Conservation (phyloP, 495 filamentous ascomycete genomes). For the Entonaema liquescens region DNA sequence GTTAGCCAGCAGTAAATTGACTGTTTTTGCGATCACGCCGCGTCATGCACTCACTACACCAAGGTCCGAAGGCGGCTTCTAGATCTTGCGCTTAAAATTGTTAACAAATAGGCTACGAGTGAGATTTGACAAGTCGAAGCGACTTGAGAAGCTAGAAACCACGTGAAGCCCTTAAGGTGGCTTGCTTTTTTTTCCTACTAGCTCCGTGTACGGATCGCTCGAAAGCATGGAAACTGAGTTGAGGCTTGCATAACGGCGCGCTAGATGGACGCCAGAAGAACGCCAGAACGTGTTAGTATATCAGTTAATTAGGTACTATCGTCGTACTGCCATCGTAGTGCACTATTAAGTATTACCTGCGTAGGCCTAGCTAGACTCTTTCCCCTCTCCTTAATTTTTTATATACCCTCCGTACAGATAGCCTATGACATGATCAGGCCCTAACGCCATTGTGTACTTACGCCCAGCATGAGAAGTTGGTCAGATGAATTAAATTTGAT, state of each 20-base stretch:
- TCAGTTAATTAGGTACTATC: neutral
- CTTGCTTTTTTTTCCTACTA: slow-evolving; percentile 25
- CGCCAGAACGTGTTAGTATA: slow-evolving; percentile 29
- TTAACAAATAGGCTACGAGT: slow-evolving; percentile 6
- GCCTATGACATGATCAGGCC: slow-evolving; percentile 17
- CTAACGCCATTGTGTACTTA: slow-evolving; percentile 17
- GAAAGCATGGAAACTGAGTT: slow-evolving; percentile 21
- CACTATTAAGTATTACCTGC: neutral
- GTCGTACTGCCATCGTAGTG: neutral
- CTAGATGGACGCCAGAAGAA: slow-evolving; percentile 41
- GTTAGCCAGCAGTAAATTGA: neutral
- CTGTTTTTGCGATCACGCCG: neutral
- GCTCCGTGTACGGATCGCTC: slow-evolving; percentile 20
- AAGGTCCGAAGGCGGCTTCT: slow-evolving; percentile 3
- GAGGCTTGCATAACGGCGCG: slow-evolving; percentile 41
- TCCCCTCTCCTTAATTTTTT: neutral
- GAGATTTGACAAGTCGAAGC: slow-evolving; percentile 27
- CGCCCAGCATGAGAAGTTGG: slow-evolving; percentile 36
- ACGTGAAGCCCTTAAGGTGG: slow-evolving; percentile 28
- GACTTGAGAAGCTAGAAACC: slow-evolving; percentile 25
- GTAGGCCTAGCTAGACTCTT: neutral
- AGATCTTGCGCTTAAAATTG: slow-evolving; percentile 12
- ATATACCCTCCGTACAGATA: neutral
- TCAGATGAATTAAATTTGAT: slow-evolving; percentile 41
- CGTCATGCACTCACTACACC: slow-evolving; percentile 6